Evolutionary conservation across 78 protist species (phyloP), one percentile per base, ranked within the genome.

Genomic region (Guillardia theta): DNA sequence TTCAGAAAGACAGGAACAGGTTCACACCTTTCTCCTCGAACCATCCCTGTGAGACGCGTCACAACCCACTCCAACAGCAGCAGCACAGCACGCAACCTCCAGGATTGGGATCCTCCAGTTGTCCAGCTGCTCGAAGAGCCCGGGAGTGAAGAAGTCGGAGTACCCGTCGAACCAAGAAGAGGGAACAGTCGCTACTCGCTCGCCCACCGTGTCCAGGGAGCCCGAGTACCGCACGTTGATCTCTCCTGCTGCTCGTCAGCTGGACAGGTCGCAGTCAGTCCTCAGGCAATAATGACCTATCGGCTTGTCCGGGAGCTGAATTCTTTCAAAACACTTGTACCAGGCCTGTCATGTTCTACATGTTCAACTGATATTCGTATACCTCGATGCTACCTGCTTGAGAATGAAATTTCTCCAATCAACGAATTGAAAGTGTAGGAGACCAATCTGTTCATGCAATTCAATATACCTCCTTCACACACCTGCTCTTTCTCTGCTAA

Each of bases 341-440:
- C 83, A 70, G 46, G 83, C 83, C 41, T 58, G 6, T n/a, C n/a
- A n/a, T n/a, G n/a, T n/a, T n/a, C n/a, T n/a, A n/a, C n/a, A n/a
- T n/a, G n/a, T n/a, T n/a, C n/a, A n/a, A 53, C 64, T 53, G 19
- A 12, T 53, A 53, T 19, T 53, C 15, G 33, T 53, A 53, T 19
- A 21, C 15, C 64, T 53, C 15, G 33, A 21, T 53, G 33, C 19
- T 19, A 70, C 87, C 87, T 78, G 90, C 39, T 78, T 78, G 45
- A 78, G 90, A 37, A 78, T 43, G 48, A 78, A 78, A 48, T 78
- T 78, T 18, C 43, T 12, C 90, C 90, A 78, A 48, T 78, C 44
- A n/a, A 43, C 90, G 48, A 43, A 78, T 30, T 78, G 90, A 36
- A 78, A 78, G 48, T 78, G 90, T 36, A 78, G 18, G 53, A 78